A percentile compares a stretch with the other conserved stretches of the same genome.
phyloP scores from a whole-genome alignment of 2,329 filamentous ascomycete genomes.

The Neurospora crassa region DNA sequence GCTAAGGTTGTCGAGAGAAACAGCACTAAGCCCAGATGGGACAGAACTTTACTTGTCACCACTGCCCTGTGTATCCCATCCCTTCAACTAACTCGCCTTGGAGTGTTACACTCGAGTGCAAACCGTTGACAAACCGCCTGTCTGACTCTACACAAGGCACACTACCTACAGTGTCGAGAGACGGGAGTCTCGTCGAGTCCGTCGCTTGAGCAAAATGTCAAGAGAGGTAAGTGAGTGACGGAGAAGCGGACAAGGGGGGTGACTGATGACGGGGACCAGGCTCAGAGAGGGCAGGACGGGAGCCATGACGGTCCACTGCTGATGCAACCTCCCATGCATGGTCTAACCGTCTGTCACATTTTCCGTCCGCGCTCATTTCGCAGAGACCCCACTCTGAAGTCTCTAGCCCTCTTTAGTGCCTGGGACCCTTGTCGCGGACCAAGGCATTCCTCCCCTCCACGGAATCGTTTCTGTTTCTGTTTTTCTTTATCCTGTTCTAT shows the following conservation, averaged over 20 bases:
- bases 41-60: not conserved
- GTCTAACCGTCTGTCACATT: conserved; percentile 12
- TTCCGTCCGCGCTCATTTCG: conserved; percentile 17
- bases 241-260: no score
- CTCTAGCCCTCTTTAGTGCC: conserved; percentile 5
- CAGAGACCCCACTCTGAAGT: conserved; percentile 8
- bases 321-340: conserved; percentile 15
- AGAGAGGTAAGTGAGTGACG: no score
- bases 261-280: not conserved
- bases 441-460: not conserved
- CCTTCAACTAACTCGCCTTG: conserved; percentile 8
- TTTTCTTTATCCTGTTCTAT: not conserved
- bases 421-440: not conserved
- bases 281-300: not conserved
- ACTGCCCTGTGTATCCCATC: not conserved
- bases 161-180: conserved; percentile 11
- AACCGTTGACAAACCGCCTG: not conserved
- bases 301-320: conserved; percentile 9
- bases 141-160: not conserved
- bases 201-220: no score
- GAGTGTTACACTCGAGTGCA: not conserved
- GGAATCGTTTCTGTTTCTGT: not conserved
- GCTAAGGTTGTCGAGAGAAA: conserved; percentile 9
- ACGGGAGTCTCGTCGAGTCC: not conserved
- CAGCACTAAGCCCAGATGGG: conserved; percentile 11